Percentiles rank a stretch among this genome's conserved stretches.
phyloP scores from a whole-genome alignment of 495 filamentous ascomycete genomes.

The Letharia columbiana region DNA sequence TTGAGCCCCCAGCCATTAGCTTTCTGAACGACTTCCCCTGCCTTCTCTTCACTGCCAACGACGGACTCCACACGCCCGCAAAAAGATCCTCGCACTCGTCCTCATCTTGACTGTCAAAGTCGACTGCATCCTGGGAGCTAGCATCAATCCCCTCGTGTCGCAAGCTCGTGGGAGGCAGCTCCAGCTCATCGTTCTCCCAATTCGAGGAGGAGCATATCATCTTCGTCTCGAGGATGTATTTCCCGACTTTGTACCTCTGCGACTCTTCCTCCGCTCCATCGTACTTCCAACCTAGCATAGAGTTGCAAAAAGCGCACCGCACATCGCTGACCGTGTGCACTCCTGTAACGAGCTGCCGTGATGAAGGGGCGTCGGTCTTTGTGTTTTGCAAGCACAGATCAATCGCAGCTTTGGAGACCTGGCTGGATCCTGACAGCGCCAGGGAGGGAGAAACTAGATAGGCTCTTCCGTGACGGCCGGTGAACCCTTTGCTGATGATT shows the following conservation, averaged over 20 bases:
- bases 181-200: constrained; percentile 53
- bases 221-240: constrained; percentile 88
- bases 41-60: constrained; percentile 55
- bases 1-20: neutral
- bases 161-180: constrained; percentile 11
- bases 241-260: constrained; percentile 90
- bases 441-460: constrained; percentile 60
- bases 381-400: constrained; percentile 46
- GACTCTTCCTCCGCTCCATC: constrained; percentile 69
- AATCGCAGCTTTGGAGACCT: constrained; percentile 31
- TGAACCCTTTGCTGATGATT: constrained; percentile 88
- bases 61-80: constrained; percentile 72
- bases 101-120: constrained; percentile 88
- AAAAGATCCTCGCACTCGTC: constrained; percentile 95
- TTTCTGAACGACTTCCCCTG: constrained; percentile 42
- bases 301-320: constrained; percentile 53
- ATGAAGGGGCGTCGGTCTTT: constrained; percentile 51
- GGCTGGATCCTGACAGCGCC: constrained; percentile 23
- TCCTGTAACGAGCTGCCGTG: constrained; percentile 71
- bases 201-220: constrained; percentile 54
- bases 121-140: constrained; percentile 32
- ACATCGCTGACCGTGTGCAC: constrained; percentile 53
- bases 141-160: neutral
- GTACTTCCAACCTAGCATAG: constrained; percentile 88
- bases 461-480: constrained; percentile 84